Base-by-base conservation (phyloP, 495 filamentous ascomycete genomes). In the Parathielavia hyrcaniae region DNA sequence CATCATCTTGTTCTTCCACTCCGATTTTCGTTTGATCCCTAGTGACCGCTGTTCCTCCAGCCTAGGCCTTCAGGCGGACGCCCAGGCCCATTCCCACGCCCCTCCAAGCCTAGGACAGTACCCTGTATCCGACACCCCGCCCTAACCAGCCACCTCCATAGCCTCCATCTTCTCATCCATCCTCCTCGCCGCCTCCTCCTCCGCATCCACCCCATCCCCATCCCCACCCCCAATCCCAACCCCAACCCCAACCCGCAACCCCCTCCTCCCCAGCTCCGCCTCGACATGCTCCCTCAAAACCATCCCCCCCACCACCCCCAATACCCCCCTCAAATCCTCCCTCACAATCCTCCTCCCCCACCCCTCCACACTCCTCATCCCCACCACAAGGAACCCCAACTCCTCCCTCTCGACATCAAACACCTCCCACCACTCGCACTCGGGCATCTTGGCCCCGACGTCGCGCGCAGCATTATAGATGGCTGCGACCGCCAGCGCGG, bases 341-440 rank as follows among this genome's bases (percentile, higher is more conserved):
- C 69, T 64, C 53, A n/a, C n/a, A n/a, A 75, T 73, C 60, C 70
- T 72, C 60, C 62, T 61, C 64, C 82, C 85, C 71, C 87, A 91
- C 0, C 82, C 85, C 61, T 87, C 86, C 46, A 92, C 77, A 55
- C 92, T 96, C 49, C 81, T 73, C 83, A 98, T 83, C 0, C 77
- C 91, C 26, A 96, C 89, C 13, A 95, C 92, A 61, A 98, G 65
- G 64, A 97, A 97, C 4, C 93, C 93, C 48, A 97, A 75, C 69
- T 96, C 91, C 77, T 98, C 93, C 20, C 95, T 78, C 50, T 97
- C 92, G n/a, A 91, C 88, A 74, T 98, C 93, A 71, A 98, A 97
- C 0, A 97, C 88, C 72, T 95, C 91, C 93, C 93, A 98, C 93
- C 93, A 98, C 50, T 89, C 86, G 23, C 75, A 78, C 50, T 85